phyloP scores from a whole-genome alignment of 2,329 filamentous ascomycete genomes.

The Scorias spongiosa region DNA sequence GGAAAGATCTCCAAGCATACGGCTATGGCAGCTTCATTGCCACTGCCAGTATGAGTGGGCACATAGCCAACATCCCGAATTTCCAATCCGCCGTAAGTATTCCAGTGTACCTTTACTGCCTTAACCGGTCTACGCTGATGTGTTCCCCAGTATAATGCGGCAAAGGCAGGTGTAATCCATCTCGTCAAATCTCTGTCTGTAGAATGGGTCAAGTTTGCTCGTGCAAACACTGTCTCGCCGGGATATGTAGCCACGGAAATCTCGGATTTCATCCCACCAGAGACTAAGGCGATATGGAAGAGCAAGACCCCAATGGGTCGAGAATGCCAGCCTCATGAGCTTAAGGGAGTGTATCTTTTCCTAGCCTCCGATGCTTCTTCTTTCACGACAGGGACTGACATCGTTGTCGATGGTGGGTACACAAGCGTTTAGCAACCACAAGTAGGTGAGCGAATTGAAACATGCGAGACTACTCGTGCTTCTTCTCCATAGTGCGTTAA shows the following conservation, averaged over 20 bases:
- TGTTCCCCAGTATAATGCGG: slow-evolving; percentile 14
- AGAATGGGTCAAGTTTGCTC: slow-evolving; percentile 62
- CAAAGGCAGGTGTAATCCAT: slow-evolving; percentile 27
- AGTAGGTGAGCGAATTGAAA: too few species aligned
- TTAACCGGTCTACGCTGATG: too few species aligned
- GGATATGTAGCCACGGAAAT: slow-evolving; percentile 67
- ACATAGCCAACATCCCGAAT: slow-evolving; percentile 65
- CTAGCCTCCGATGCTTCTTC: slow-evolving; percentile 68
- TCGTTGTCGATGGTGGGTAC: slow-evolving; percentile 66
- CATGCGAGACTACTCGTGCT: too few species aligned
- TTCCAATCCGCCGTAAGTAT: slow-evolving; percentile 41
- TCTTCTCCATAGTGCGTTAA: too few species aligned
- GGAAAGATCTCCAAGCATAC: slow-evolving; percentile 24
- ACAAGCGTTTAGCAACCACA: background rate
- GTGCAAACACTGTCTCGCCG: slow-evolving; percentile 57
- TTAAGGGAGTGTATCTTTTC: slow-evolving; percentile 73
- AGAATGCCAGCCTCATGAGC: slow-evolving; percentile 56
- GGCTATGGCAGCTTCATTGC: slow-evolving; percentile 40
- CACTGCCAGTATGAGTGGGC: slow-evolving; percentile 64
- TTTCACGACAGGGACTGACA: slow-evolving; percentile 54
- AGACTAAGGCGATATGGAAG: slow-evolving; percentile 59
- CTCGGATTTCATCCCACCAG: slow-evolving; percentile 45
- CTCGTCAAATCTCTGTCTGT: slow-evolving; percentile 51
- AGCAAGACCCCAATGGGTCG: slow-evolving; percentile 69
- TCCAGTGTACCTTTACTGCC: too few species aligned